Evolutionary conservation across 805 yeast species (phyloP).

Genomic region (Barnettozyma vustinii): DNA sequence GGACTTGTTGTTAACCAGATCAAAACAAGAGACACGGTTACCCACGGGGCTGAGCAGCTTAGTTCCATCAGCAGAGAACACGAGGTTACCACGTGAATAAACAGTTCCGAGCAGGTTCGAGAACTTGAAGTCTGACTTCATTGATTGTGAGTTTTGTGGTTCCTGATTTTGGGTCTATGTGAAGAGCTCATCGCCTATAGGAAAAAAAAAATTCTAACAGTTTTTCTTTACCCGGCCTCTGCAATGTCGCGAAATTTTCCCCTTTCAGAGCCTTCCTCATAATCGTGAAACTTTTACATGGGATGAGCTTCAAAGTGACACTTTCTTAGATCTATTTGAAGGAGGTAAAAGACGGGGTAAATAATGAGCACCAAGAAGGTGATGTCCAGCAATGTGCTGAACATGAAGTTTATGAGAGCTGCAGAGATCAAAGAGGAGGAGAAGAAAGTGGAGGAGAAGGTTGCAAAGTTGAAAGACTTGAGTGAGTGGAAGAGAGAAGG

Average conservation of each 20-base stretch:
- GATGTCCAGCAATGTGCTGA: conserved; percentile 66
- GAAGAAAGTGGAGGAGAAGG: conserved; percentile 30
- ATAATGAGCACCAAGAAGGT: conserved; percentile 12
- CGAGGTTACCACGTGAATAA: conserved; percentile 85
- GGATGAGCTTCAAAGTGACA: background rate
- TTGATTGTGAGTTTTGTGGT: conserved; percentile 22
- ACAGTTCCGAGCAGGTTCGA: conserved; percentile 92
- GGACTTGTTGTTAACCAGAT: conserved; percentile 75
- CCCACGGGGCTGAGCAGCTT: conserved; percentile 88
- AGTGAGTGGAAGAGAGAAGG: conserved; percentile 28
- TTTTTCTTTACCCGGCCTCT: conserved; percentile 7
- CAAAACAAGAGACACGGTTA: conserved; percentile 85
- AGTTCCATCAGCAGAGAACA: conserved; percentile 83
- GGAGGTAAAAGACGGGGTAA: background rate
- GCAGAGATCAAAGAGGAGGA: conserved; percentile 33
- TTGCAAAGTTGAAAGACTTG: conserved; percentile 38
- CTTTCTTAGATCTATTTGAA: background rate
- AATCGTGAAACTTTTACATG: background rate
- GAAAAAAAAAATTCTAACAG: conserved; percentile 5
- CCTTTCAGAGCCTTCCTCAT: background rate
- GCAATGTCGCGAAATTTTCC: background rate
- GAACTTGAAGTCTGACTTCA: conserved; percentile 85
- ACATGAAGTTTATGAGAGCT: conserved; percentile 67
- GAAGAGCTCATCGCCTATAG: conserved; percentile 17
- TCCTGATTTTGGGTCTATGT: background rate